Percentiles rank a stretch among this genome's conserved stretches.
phyloP scores from a whole-genome alignment of 305 asterid genomes.

The Rubia occidens region DNA sequence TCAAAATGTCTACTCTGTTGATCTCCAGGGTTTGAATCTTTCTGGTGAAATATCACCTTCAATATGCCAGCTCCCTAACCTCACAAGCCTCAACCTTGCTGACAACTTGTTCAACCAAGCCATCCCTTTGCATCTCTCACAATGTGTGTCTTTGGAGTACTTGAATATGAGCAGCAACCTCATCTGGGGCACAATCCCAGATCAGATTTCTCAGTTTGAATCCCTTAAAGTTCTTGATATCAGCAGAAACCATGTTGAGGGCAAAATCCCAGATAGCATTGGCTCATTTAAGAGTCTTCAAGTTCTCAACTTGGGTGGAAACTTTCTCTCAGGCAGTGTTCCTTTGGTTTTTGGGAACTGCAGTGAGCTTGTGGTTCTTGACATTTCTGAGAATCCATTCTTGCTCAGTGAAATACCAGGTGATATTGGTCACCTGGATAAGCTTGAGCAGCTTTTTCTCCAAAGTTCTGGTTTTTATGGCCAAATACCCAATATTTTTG shows the following conservation, averaged over 20 bases:
- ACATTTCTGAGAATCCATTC: conserved; percentile 67
- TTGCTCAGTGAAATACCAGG: conserved; percentile 58
- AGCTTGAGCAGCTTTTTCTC: conserved; percentile 51
- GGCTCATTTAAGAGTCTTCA: conserved; percentile 46
- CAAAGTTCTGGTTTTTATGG: conserved; percentile 72
- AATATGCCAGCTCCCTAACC: conserved; percentile 43
- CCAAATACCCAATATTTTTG: conserved; percentile 44
- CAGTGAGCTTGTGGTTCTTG: conserved; percentile 57
- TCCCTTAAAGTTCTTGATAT: conserved; percentile 50
- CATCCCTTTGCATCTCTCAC: conserved; percentile 68
- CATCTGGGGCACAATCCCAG: conserved; percentile 77
- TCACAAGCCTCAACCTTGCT: conserved; percentile 56
- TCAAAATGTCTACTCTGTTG: conserved; percentile 34
- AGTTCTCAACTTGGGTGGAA: conserved; percentile 56
- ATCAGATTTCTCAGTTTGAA: conserved; percentile 53
- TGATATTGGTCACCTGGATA: conserved; percentile 40
- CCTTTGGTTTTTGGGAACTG: conserved; percentile 51
- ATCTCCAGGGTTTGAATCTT: conserved; percentile 57
- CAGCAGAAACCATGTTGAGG: conserved; percentile 65
- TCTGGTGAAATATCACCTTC: conserved; percentile 77
- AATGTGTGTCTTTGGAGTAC: conserved; percentile 43
- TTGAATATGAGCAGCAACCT: conserved; percentile 64
- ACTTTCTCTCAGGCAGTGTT: conserved; percentile 61
- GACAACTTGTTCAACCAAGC: conserved; percentile 64
- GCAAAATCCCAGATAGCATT: conserved; percentile 58